Evolutionary conservation across 192 early-diverging fungal species (phyloP).

Genomic region (Podochytrium sp.): DNA sequence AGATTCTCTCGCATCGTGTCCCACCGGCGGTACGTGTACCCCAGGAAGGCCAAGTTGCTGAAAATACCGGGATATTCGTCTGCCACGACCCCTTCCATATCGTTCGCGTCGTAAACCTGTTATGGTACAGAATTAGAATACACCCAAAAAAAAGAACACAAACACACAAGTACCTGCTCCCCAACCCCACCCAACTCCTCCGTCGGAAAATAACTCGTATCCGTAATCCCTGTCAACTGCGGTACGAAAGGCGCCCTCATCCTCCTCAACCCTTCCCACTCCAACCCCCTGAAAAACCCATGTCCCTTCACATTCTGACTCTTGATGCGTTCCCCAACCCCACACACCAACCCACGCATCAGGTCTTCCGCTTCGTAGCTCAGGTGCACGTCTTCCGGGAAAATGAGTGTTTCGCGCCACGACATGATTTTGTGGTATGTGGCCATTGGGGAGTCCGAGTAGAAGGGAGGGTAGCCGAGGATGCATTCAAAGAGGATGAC

Average conservation of each 20-base stretch:
- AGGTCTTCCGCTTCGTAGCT: conserved; percentile 91
- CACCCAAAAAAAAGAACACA: conserved; percentile 11
- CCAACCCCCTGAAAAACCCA: conserved; percentile 92
- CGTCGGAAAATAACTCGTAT: conserved; percentile 96
- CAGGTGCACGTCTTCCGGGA: conserved; percentile 93
- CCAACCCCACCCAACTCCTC: conserved; percentile 77
- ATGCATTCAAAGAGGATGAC: conserved; percentile 99
- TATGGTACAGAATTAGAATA: conserved; percentile 77
- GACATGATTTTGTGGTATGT: conserved; percentile 98
- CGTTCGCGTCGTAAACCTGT: conserved; percentile 72
- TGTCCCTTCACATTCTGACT: conserved; percentile 87
- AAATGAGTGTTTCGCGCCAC: conserved; percentile 87
- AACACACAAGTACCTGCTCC: conserved; percentile 29
- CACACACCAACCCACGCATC: conserved; percentile 89
- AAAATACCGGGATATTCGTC: conserved; percentile 54
- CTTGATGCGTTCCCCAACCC: conserved; percentile 83
- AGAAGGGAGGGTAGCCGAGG: conserved; percentile 98
- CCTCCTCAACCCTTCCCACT: conserved; percentile 84
- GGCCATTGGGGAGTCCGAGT: conserved; percentile 91
- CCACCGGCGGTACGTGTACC: conserved; percentile 97
- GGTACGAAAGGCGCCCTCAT: conserved; percentile 93
- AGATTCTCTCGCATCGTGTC: conserved; percentile 59
- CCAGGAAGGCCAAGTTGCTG: conserved; percentile 97
- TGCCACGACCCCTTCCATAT: conserved; percentile 75
- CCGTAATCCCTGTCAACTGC: conserved; percentile 88